Evolutionary conservation across 306 rosid genomes (phyloP).

Genomic region (Vigna unguiculata): DNA sequence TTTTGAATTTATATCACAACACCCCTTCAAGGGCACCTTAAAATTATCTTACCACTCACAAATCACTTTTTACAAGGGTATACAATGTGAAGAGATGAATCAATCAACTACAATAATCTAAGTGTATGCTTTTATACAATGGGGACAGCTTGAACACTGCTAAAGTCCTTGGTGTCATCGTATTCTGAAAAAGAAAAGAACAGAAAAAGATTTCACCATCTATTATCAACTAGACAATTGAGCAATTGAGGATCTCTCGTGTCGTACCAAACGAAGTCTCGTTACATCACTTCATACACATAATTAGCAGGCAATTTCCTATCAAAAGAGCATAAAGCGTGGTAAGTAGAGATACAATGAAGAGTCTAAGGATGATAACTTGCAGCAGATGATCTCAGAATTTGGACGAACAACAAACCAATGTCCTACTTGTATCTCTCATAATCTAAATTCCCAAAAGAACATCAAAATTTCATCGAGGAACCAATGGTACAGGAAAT

Average conservation of each 20-base stretch:
- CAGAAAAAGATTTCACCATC: constrained; percentile 12
- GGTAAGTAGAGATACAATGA: constrained; percentile 26
- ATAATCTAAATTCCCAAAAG: constrained; percentile 31
- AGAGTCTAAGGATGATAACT: constrained; percentile 6
- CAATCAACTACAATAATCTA: constrained; percentile 41
- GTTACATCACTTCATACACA: constrained; percentile 34
- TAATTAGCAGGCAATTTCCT: constrained; percentile 47
- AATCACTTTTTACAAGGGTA: constrained; percentile 42
- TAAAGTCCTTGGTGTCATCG: constrained; percentile 36
- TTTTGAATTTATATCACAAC: constrained; percentile 18
- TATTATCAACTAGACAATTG: too few relatives aligned
- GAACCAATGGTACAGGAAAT: constrained; percentile 6
- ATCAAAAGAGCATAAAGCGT: constrained; percentile 32
- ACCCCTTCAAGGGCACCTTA: not conserved
- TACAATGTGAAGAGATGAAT: constrained; percentile 37
- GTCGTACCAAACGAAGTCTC: constrained; percentile 26
- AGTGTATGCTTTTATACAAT: constrained; percentile 46
- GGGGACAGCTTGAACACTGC: constrained; percentile 41
- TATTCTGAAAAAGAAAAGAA: constrained; percentile 13
- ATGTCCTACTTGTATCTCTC: not conserved
- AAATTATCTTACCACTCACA: constrained; percentile 21
- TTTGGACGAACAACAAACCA: too few relatives aligned
- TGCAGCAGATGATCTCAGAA: constrained; percentile 6
- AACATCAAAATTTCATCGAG: constrained; percentile 3
- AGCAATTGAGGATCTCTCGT: constrained; percentile 29